phyloP scores from a whole-genome alignment of 192 early-diverging fungal species.

The Entomortierella parvispora region DNA sequence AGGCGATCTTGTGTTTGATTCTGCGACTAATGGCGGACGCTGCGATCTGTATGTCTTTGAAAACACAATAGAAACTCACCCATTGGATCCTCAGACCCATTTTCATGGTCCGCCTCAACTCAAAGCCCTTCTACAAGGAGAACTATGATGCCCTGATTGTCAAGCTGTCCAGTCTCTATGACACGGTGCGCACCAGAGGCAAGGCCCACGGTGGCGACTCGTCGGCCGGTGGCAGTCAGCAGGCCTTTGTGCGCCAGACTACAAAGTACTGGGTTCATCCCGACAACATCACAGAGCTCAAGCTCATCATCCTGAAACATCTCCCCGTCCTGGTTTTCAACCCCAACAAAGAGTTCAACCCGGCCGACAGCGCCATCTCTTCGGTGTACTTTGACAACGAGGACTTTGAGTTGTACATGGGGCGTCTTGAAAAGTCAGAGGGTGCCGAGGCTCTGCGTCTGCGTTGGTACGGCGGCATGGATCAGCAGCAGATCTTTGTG shows the following conservation, averaged over 20 bases:
- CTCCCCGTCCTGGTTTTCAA: constrained; percentile 95
- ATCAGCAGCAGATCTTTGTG: constrained; percentile 88
- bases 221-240: constrained; percentile 63
- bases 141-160: constrained; percentile 92
- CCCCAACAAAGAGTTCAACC: constrained; percentile 75
- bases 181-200: constrained; percentile 81
- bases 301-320: constrained; percentile 91
- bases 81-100: constrained; percentile 83
- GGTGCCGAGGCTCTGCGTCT: constrained; percentile 94
- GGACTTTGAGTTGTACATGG: constrained; percentile 91
- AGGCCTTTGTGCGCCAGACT: constrained; percentile 91
- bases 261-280: constrained; percentile 99
- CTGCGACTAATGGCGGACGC: not conserved
- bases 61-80: constrained; percentile 91
- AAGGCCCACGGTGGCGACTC: constrained; percentile 68
- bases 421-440: constrained; percentile 91
- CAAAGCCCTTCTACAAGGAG: constrained; percentile 85
- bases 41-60: not conserved
- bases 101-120: constrained; percentile 84
- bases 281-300: constrained; percentile 97
- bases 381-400: constrained; percentile 98
- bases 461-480: constrained; percentile 97
- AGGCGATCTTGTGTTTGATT: not conserved
- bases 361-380: constrained; percentile 90
- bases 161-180: constrained; percentile 85